Evolutionary conservation across 805 yeast species (phyloP).

Genomic region (Kluyveromyces lactis): DNA sequence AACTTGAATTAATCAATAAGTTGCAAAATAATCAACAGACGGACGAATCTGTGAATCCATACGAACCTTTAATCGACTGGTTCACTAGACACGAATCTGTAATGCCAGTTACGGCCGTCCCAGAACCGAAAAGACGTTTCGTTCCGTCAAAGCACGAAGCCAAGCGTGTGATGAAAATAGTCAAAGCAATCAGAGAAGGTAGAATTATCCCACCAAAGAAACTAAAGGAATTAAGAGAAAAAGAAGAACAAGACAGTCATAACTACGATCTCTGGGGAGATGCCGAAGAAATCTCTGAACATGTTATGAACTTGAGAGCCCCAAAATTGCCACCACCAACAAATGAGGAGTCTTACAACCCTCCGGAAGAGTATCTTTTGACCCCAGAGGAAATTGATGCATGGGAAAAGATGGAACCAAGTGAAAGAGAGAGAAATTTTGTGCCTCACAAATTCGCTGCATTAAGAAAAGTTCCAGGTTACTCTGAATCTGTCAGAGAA

Average conservation of each 20-base stretch:
- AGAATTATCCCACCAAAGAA: conserved; percentile 71
- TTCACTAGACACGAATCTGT: conserved; percentile 75
- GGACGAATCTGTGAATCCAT: conserved; percentile 73
- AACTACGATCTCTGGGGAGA: conserved; percentile 84
- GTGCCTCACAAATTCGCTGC: conserved; percentile 76
- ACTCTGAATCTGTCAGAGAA: conserved; percentile 76
- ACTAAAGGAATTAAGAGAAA: conserved; percentile 40
- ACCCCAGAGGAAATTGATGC: conserved; percentile 66
- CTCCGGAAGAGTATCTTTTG: conserved; percentile 89
- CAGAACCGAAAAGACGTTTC: conserved; percentile 96
- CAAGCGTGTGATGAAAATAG: conserved; percentile 91
- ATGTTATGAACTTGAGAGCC: conserved; percentile 86
- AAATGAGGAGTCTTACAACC: conserved; percentile 92
- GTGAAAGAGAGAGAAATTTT: conserved; percentile 71
- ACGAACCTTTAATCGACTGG: conserved; percentile 94
- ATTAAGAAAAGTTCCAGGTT: conserved; percentile 90
- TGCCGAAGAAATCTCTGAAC: conserved; percentile 52
- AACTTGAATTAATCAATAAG: conserved; percentile 77
- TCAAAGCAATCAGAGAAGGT: conserved; percentile 93
- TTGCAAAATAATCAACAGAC: conserved; percentile 81
- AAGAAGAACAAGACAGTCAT: conserved; percentile 44
- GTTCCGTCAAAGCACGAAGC: conserved; percentile 97
- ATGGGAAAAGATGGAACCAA: conserved; percentile 64
- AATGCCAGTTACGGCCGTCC: conserved; percentile 89
- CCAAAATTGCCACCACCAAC: conserved; percentile 96